Conservation (phyloP, 371 early-diverging fungal genomes). For the Mortierella sp. region DNA sequence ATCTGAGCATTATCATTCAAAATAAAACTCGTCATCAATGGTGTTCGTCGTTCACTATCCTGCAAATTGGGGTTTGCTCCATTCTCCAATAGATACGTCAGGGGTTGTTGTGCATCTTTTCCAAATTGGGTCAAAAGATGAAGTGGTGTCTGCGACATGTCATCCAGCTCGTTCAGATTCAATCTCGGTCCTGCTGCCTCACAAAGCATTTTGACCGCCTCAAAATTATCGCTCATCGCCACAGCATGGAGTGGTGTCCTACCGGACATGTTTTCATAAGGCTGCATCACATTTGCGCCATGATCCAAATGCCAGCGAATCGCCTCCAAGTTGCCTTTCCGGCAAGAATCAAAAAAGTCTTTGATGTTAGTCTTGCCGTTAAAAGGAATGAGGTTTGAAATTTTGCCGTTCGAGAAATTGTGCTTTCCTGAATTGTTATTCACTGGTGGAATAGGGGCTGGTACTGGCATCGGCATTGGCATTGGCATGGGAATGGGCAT, state of each 20-base stretch:
- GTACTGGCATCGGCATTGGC: not conserved
- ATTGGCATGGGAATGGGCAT: too few species aligned
- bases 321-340: conserved; percentile 32
- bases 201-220: conserved; percentile 35
- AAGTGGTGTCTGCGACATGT: conserved; percentile 39
- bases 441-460: not conserved
- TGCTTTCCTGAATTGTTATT: not conserved
- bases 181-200: conserved; percentile 28
- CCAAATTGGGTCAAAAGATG: conserved; percentile 43
- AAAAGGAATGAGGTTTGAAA: conserved; percentile 23
- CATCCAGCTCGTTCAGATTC: conserved; percentile 41
- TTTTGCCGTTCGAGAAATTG: conserved; percentile 12
- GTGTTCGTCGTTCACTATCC: conserved; percentile 44
- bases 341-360: conserved; percentile 37
- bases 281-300: conserved; percentile 43
- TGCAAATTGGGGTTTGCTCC: conserved; percentile 41
- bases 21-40: conserved; percentile 42
- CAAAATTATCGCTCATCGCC: conserved; percentile 39
- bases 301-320: conserved; percentile 45
- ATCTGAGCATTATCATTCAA: conserved; percentile 36
- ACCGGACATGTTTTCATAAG: conserved; percentile 35
- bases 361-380: conserved; percentile 30
- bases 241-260: conserved; percentile 43
- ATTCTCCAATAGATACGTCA: conserved; percentile 35
- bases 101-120: conserved; percentile 6